Evolutionary conservation across 2,329 filamentous ascomycete species (phyloP), one percentile per base, ranked within the genome.

Genomic region (Leptographium wingfieldii): DNA sequence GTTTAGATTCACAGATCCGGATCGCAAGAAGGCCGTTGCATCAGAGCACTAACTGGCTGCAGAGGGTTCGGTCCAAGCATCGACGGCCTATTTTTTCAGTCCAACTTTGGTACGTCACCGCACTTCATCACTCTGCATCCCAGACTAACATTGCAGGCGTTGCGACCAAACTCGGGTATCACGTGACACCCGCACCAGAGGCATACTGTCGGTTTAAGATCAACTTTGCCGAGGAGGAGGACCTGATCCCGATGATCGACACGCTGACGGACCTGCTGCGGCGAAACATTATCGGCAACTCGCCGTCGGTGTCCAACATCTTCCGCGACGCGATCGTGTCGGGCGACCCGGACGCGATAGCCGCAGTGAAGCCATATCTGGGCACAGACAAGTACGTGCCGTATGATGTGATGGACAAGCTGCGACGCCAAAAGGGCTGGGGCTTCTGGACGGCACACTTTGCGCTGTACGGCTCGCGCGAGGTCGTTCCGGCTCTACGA

Each of bases 101-200:
- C 73, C 25, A 80, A 76, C 61, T 71, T 80, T 14, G 79, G 78
- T 38, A 77, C 1, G 46, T 49, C 33, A 2, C 33, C 5, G 7
- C 29, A 35, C 33, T 35, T 35, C 6, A 1, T 7, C n/a, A 6
- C 19, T 43, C 46, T 25, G 4, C 22, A 5, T 22, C 19, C 46
- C 9, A 25, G 7, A 49, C 46, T 49, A 1, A 49, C n/a, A 7
- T 7, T 4, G 6, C 46, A 49, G 48, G 48, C 25, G 48, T 81
- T 43, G 75, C 80, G 7, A 77, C 76, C 3, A 81, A 82, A 67
- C 77, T 82, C 73, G 80, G 79, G 0, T 72, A 81, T 58, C 68
- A 69, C 58, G 63, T 72, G 60, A 73, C 73, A 69, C 73, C 72
- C 6, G 69, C 67, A 16, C 68, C 70, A 2, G 66, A 68, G 0